phyloP scores from a whole-genome alignment of 2,329 filamentous ascomycete species.

The Phaeosphaeria sp. region DNA sequence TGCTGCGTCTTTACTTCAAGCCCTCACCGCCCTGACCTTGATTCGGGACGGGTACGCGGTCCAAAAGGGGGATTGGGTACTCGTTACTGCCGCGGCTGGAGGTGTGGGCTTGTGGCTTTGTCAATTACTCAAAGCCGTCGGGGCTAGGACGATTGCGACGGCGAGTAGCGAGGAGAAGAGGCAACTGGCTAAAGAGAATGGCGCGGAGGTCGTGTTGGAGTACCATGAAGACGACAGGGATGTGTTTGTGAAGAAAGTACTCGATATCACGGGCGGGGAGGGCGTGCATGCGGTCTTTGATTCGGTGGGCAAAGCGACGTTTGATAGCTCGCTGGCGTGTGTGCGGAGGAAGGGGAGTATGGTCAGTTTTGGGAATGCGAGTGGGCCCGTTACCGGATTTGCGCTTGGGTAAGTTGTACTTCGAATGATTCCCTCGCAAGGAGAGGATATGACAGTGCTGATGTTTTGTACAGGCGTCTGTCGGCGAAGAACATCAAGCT shows the following conservation, averaged over 20 bases:
- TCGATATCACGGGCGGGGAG: conserved; percentile 72
- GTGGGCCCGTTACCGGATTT: conserved; percentile 77
- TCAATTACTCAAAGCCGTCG: conserved; percentile 75
- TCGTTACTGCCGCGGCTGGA: conserved; percentile 86
- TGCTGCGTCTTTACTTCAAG: conserved; percentile 77
- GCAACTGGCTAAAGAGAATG: conserved; percentile 70
- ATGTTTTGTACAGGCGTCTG: conserved; percentile 54
- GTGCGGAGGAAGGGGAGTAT: conserved; percentile 79
- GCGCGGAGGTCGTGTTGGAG: conserved; percentile 75
- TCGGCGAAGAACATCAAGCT: conserved; percentile 78
- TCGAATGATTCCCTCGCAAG: background rate
- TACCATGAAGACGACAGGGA: conserved; percentile 64
- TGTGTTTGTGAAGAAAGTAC: conserved; percentile 57
- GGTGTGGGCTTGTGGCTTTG: conserved; percentile 75
- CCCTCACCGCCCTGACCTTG: conserved; percentile 81
- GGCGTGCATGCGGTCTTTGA: conserved; percentile 84
- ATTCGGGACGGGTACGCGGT: conserved; percentile 76
- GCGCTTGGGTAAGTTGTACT: conserved; percentile 60
- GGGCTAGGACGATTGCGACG: conserved; percentile 80
- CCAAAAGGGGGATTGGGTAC: conserved; percentile 77
- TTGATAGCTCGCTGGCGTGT: conserved; percentile 77
- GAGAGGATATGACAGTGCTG: background rate
- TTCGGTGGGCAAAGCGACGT: conserved; percentile 84
- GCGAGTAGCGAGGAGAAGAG: conserved; percentile 77
- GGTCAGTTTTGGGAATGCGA: conserved; percentile 81